A percentile compares a stretch with the other conserved stretches of the same genome.
Conservation (phyloP, 2,329 filamentous ascomycete species). For the Diplodia intermedia region DNA sequence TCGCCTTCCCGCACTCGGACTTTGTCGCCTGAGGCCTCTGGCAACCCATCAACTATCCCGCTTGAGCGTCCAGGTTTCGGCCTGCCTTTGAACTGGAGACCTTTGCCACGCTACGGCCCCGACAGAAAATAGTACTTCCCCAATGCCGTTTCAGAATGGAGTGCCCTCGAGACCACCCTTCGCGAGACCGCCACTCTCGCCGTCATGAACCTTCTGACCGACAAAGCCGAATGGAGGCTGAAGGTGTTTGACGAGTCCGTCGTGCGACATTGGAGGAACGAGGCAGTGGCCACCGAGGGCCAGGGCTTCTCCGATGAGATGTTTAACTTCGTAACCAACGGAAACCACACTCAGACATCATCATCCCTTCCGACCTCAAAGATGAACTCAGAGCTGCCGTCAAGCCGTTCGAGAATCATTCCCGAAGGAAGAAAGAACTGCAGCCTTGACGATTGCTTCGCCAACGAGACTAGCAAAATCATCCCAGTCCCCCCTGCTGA, state of each 20-base stretch:
- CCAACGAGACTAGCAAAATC: conserved; percentile 30
- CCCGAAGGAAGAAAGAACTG: conserved; percentile 31
- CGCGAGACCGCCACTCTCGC: conserved; percentile 50
- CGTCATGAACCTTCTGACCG: conserved; percentile 51
- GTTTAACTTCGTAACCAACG: conserved; percentile 33
- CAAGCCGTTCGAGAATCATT: conserved; percentile 35
- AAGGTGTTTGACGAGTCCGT: conserved; percentile 48
- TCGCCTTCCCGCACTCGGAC: no score
- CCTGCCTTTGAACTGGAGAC: conserved; percentile 1
- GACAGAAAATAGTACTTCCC: background rate
- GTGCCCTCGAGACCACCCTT: conserved; percentile 38
- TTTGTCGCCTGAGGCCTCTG: no score
- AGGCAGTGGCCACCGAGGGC: conserved; percentile 34
- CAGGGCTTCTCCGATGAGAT: conserved; percentile 33
- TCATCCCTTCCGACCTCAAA: conserved; percentile 49
- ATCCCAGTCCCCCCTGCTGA: conserved; percentile 20
- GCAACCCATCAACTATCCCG: background rate
- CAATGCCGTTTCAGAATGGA: background rate
- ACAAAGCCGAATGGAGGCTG: conserved; percentile 50
- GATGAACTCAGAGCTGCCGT: conserved; percentile 54
- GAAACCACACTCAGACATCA: conserved; percentile 55
- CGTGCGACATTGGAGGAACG: conserved; percentile 44
- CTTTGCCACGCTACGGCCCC: background rate
- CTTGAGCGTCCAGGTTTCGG: background rate
- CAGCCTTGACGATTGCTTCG: conserved; percentile 34